Evolutionary conservation across 192 early-diverging fungal genomes (phyloP).

Genomic region (Piromyces sp.): DNA sequence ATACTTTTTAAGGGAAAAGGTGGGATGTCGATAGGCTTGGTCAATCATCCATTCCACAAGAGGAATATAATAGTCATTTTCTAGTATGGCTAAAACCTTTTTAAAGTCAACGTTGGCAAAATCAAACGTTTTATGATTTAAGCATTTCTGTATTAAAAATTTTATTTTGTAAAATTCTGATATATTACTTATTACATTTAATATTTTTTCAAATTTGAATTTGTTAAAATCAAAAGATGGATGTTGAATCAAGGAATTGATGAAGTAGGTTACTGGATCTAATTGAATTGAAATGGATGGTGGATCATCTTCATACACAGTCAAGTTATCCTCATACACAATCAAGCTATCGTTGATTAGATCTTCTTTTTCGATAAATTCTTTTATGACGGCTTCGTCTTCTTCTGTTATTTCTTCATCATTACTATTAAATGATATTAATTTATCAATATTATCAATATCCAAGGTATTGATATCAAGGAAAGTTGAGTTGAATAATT

Average conservation of each 20-base stretch:
- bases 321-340: neutral
- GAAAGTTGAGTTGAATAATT: neutral
- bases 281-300: neutral
- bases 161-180: neutral
- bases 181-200: neutral
- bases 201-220: neutral
- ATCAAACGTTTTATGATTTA: neutral
- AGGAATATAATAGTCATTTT: neutral
- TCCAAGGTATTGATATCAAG: neutral
- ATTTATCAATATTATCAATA: neutral
- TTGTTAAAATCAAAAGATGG: neutral
- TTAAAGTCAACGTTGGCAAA: neutral
- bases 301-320: neutral
- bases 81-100: neutral
- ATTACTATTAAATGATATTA: neutral
- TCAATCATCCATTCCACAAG: neutral
- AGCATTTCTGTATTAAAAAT: neutral
- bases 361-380: neutral
- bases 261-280: neutral
- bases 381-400: neutral
- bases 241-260: neutral
- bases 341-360: no score
- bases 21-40: neutral
- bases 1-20: neutral
- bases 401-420: neutral